Evolutionary conservation across 106 monocot genomes (phyloP).

Genomic region (Platanthera zijinensis): DNA sequence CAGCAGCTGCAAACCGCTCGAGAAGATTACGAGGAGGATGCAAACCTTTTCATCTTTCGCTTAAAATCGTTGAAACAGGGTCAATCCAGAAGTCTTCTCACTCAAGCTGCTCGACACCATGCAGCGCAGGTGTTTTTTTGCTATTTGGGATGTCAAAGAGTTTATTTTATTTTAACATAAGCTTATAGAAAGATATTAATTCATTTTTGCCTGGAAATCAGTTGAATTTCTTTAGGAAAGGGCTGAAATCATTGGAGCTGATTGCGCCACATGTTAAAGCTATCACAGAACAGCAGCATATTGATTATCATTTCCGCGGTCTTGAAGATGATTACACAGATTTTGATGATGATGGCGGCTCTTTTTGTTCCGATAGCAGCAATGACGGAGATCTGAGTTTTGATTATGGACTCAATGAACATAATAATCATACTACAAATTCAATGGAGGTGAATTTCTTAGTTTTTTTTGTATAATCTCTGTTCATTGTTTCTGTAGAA

Average conservation of each 20-base stretch:
- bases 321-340: conserved; percentile 62
- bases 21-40: conserved; percentile 36
- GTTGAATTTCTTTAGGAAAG: conserved; percentile 81
- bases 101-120: conserved; percentile 52
- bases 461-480: background rate
- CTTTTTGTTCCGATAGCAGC: conserved; percentile 26
- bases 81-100: conserved; percentile 44
- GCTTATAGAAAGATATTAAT: background rate
- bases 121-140: conserved; percentile 35
- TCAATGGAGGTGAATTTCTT: conserved; percentile 51
- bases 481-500: background rate
- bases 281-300: conserved; percentile 69
- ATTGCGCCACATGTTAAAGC: conserved; percentile 77
- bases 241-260: conserved; percentile 61
- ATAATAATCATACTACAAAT: conserved; percentile 28
- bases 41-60: conserved; percentile 34
- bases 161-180: conserved; percentile 4
- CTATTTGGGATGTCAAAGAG: background rate
- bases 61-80: conserved; percentile 52
- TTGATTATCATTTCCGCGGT: conserved; percentile 76
- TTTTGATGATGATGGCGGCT: conserved; percentile 20
- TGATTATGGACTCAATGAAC: conserved; percentile 50
- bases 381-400: conserved; percentile 63
- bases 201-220: conserved; percentile 20
- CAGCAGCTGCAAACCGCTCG: conserved; percentile 39